Percentiles rank a stretch among this genome's conserved stretches.
These are phyloP conservation scores for Monosporozyma aerobia DNA, from an alignment of 805 yeast genomes.

Conservation along the genomic window DNA sequence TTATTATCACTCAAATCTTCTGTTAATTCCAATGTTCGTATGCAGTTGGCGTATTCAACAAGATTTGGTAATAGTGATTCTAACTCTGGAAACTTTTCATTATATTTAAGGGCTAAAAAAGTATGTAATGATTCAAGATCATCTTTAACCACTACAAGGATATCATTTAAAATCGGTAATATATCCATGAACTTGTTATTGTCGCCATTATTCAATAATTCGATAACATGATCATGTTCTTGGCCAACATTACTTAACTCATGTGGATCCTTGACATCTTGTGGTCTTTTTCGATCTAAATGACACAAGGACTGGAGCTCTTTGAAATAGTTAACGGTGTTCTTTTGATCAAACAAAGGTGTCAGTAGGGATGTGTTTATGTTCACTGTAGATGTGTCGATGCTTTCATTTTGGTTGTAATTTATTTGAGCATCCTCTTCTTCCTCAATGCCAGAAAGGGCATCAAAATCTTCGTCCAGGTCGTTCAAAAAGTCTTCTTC, in stretches of 20 bases:
- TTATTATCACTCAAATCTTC: slow-evolving; percentile 27
- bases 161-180: slow-evolving; percentile 43
- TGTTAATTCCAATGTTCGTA: slow-evolving; percentile 40
- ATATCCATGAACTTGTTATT: slow-evolving; percentile 15
- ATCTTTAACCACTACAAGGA: slow-evolving; percentile 43
- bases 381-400: not conserved
- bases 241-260: not conserved
- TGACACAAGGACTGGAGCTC: not conserved
- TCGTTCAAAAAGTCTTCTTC: slow-evolving; percentile 24
- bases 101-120: slow-evolving; percentile 44
- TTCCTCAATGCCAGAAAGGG: slow-evolving; percentile 10
- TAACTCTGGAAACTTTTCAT: slow-evolving; percentile 61
- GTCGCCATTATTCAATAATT: not conserved
- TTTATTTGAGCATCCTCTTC: slow-evolving; percentile 6
- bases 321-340: not conserved
- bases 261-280: not conserved
- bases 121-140: slow-evolving; percentile 45
- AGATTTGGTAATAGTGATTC: slow-evolving; percentile 54
- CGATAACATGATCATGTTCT: not conserved
- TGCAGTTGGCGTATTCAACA: slow-evolving; percentile 47
- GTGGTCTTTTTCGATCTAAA: not conserved
- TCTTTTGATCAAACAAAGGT: not conserved
- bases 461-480: slow-evolving; percentile 26
- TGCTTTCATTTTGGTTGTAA: not conserved
- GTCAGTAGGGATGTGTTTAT: not conserved